These are phyloP conservation scores for Paraphaeosphaeria minitans DNA, from an alignment of 2,329 filamentous ascomycete genomes.

Conservation along the genomic window DNA sequence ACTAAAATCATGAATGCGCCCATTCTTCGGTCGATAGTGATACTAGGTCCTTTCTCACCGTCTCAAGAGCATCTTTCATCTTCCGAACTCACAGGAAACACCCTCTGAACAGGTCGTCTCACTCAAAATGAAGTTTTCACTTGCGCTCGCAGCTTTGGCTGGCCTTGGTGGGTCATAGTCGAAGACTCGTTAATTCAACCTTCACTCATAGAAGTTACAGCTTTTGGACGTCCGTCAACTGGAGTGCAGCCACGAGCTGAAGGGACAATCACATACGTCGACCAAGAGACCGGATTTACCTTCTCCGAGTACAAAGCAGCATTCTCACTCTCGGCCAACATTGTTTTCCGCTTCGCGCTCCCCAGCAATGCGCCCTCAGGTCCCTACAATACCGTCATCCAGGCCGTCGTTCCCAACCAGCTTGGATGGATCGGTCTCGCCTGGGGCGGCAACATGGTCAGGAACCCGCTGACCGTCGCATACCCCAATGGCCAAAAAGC, in stretches of 20 bases:
- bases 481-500: conserved; percentile 36
- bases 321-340: conserved; percentile 30
- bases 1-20: conserved; percentile 32
- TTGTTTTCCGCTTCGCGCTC: conserved; percentile 37
- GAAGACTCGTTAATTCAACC: background rate
- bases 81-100: conserved; percentile 15
- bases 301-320: conserved; percentile 40
- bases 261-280: conserved; percentile 25
- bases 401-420: conserved; percentile 32
- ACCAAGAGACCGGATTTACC: conserved; percentile 41
- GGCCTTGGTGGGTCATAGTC: conserved; percentile 24
- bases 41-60: conserved; percentile 15
- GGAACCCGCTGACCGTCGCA: conserved; percentile 36
- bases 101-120: background rate
- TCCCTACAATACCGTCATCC: conserved; percentile 36
- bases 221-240: conserved; percentile 21
- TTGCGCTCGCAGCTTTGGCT: conserved; percentile 24
- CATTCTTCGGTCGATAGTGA: conserved; percentile 20
- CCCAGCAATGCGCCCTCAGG: conserved; percentile 26
- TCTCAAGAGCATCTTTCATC: background rate
- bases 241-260: conserved; percentile 10
- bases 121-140: conserved; percentile 29
- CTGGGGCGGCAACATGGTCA: conserved; percentile 40
- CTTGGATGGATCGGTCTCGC: conserved; percentile 40
- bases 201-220: conserved; percentile 19